These are phyloP conservation scores for Nothophytophthora sp. DNA, from an alignment of 352 stramenopile genomes.

Conservation along the genomic window DNA sequence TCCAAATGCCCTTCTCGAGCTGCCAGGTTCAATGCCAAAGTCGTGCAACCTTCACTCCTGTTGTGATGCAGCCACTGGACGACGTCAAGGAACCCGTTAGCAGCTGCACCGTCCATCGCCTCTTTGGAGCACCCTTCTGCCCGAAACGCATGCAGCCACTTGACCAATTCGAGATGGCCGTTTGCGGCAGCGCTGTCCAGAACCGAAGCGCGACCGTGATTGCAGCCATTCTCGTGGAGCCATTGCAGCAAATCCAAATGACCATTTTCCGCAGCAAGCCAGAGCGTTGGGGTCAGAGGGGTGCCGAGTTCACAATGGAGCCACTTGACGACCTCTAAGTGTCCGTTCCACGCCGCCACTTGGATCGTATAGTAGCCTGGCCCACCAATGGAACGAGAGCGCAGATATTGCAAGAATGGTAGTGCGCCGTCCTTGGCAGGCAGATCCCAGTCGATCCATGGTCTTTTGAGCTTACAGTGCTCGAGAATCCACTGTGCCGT, in stretches of 20 bases:
- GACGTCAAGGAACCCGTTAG: constrained; percentile 28
- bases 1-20: constrained; percentile 40
- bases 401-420: constrained; percentile 47
- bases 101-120: constrained; percentile 33
- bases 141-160: constrained; percentile 31
- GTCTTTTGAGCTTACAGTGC: constrained; percentile 25
- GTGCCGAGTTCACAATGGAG: constrained; percentile 30
- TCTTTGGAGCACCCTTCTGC: constrained; percentile 17
- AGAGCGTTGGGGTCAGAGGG: constrained; percentile 21
- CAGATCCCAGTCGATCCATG: constrained; percentile 42
- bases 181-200: constrained; percentile 52
- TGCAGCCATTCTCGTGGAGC: constrained; percentile 31
- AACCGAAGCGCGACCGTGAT: constrained; percentile 26
- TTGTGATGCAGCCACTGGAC: constrained; percentile 40
- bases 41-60: constrained; percentile 40
- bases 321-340: constrained; percentile 32
- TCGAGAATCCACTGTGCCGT: constrained; percentile 21
- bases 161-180: constrained; percentile 45
- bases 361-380: constrained; percentile 57
- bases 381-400: constrained; percentile 34
- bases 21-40: constrained; percentile 49
- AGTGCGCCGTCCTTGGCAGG: constrained; percentile 51
- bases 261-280: constrained; percentile 24
- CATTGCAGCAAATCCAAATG: constrained; percentile 36
- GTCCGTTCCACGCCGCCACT: constrained; percentile 46